Base-by-base conservation (phyloP, 1,139 yeast species). In the Candida labiduridarum region DNA sequence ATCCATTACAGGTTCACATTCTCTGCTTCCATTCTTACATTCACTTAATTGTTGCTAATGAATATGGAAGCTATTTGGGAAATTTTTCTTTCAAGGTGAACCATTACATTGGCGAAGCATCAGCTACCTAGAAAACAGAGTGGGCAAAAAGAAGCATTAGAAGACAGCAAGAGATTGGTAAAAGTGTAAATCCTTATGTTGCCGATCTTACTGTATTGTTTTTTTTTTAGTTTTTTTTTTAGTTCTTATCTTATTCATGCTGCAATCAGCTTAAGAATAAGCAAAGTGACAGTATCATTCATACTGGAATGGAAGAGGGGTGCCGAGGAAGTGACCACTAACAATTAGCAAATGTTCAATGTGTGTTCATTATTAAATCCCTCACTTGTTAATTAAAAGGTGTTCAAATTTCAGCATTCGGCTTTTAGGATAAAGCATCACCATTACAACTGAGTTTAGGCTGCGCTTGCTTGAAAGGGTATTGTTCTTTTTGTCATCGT, bases 31-130 rank as follows among this genome's bases (percentile, higher is more conserved):
- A 8, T 11, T 30, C 7, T 30, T 2, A 30, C 34, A 8, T 12
- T 11, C 29, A 8, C 29, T 25, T 8, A 11, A 12, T 8, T 33
- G 35, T 33, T 33, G 29, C 29, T 25, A 25, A 25, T 33, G 35
- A n/a, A n/a, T 14, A 33, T 33, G 35, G 4, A 33, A 14, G 11
- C 35, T 3, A 34, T 34, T 34, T 4, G 38, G 10, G 38, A n/a
- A 33, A 14, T 34, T 34, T 16, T 34, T 33, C 11, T 33, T 33
- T 33, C 35, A 18, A 19, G 41, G 41, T 18, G 41, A 12, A 6
- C n/a, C n/a, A 12, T 18, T 36, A 36, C 41, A 36, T 36, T 36
- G 41, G 41, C 41, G 41, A 36, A 36, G 18, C 29, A 36, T 36
- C n/a, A 15, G 12, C n/a, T 8, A 12, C 39, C 35, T 33, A 15